Percentiles rank a stretch among this genome's conserved stretches.
phyloP scores from a whole-genome alignment of 441 rosid species.

The Pelargonium australe region DNA sequence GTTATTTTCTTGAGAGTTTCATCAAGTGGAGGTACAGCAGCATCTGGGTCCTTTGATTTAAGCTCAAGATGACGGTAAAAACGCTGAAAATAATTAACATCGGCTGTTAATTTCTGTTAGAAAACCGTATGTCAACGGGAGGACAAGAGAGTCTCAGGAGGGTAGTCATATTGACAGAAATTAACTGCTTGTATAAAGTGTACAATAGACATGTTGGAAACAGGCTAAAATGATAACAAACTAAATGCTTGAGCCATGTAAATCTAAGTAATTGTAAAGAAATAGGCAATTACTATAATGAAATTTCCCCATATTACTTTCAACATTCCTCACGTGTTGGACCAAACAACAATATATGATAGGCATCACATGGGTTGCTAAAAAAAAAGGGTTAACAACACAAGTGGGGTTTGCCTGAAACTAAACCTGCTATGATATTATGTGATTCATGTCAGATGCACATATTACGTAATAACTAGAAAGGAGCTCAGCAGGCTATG shows the following conservation, averaged over 20 bases:
- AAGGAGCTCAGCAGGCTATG: neutral
- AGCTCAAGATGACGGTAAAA: slow-evolving; percentile 68
- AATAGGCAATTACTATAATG: no score
- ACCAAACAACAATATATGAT: no score
- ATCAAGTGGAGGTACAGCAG: slow-evolving; percentile 75
- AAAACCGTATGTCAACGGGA: neutral
- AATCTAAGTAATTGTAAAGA: neutral
- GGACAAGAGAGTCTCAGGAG: neutral
- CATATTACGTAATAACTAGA: no score
- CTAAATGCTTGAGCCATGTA: neutral
- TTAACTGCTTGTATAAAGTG: neutral
- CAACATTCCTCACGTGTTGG: no score
- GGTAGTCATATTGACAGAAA: neutral
- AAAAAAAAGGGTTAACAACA: no score
- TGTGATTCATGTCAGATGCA: no score
- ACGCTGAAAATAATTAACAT: slow-evolving; percentile 43
- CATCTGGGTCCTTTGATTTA: slow-evolving; percentile 65
- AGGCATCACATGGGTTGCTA: no score
- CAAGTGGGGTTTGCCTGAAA: no score
- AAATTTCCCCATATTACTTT: no score
- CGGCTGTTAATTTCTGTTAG: slow-evolving; percentile 21
- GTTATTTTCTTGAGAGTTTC: slow-evolving; percentile 60
- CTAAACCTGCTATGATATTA: no score
- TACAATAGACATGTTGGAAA: neutral
- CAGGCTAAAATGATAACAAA: neutral